Percentiles rank a stretch among this genome's conserved stretches.
phyloP scores from a whole-genome alignment of 305 asterid species.

The Fraxinus floribunda region DNA sequence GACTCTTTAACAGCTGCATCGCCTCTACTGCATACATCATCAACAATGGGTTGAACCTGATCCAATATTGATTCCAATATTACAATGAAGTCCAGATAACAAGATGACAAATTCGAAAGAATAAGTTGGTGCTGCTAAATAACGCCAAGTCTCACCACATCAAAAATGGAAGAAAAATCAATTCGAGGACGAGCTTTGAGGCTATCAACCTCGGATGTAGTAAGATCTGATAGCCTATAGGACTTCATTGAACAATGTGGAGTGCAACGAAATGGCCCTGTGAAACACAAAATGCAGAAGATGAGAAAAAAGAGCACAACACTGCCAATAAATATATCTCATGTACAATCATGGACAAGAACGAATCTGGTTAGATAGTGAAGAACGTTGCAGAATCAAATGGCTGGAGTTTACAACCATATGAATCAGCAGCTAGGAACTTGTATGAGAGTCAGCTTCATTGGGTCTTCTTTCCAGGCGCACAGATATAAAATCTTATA shows the following conservation, averaged over 20 bases:
- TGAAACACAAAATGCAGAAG: constrained; percentile 22
- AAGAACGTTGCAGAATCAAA: neutral
- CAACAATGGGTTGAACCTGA: constrained; percentile 98
- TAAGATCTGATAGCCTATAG: constrained; percentile 78
- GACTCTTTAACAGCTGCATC: constrained; percentile 97
- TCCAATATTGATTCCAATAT: constrained; percentile 13
- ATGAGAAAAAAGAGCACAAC: constrained; percentile 6
- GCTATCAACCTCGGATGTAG: constrained; percentile 67
- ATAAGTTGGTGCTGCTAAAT: neutral
- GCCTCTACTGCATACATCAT: constrained; percentile 76
- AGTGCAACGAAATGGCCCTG: constrained; percentile 49
- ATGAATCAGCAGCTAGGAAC: neutral
- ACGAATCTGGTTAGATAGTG: neutral
- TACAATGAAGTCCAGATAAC: constrained; percentile 8
- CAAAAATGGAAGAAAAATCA: constrained; percentile 78
- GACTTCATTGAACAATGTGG: constrained; percentile 77
- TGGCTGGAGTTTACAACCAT: neutral
- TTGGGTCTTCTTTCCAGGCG: neutral
- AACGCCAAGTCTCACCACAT: constrained; percentile 56
- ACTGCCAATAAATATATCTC: neutral
- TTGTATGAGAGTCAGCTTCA: neutral
- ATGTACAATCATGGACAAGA: neutral
- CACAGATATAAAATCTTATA: neutral
- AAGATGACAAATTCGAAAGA: neutral
- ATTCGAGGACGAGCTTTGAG: constrained; percentile 93